Evolutionary conservation across 2,329 filamentous ascomycete species (phyloP), one percentile per base, ranked within the genome.

Genomic region (Calycina marina): DNA sequence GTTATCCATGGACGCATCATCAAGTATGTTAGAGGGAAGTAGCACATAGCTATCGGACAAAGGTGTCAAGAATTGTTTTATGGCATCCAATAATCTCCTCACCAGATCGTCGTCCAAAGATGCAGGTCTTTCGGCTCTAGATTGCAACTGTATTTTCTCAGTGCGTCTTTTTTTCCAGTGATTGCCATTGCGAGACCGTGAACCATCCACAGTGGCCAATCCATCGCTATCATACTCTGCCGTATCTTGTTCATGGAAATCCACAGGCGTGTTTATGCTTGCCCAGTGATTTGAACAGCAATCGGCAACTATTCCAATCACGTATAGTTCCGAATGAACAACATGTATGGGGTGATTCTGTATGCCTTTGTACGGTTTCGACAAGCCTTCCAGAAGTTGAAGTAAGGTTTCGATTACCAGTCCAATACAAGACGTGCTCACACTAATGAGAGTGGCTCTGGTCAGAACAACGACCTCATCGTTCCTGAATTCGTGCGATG

Each of bases 231-330:
- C 46, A 8, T 39, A 39, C 20, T 50, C 46, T 14, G 41, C 40
- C 11, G 28, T 31, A 10, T 39, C 33, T 15, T 40, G 40, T n/a
- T 30, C 32, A 9, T 39, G 34, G 28, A 32, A 25, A 38, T 48
- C 25, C 31, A 46, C 42, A 18, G 39, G 30, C 14, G 26, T 17
- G 35, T 59, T 55, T 26, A 64, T 48, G 24, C 57, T 54, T 16
- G 63, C 55, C 72, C 72, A 77, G 48, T 74, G 65, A 32, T 66
- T 64, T 31, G 65, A 62, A 43, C 72, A 78, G 48, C 74, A 79
- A 46, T 78, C 72, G 47, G 72, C 69, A 20, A 73, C 61, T 25
- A 79, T 57, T 29, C 67, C 63, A 30, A 78, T 53, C n/a, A 77
- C 57, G 44, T 74, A 78, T 29, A 73, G 57, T 50, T 79, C 73